phyloP scores from a whole-genome alignment of 2,329 filamentous ascomycete genomes.

The Botrytis elliptica region DNA sequence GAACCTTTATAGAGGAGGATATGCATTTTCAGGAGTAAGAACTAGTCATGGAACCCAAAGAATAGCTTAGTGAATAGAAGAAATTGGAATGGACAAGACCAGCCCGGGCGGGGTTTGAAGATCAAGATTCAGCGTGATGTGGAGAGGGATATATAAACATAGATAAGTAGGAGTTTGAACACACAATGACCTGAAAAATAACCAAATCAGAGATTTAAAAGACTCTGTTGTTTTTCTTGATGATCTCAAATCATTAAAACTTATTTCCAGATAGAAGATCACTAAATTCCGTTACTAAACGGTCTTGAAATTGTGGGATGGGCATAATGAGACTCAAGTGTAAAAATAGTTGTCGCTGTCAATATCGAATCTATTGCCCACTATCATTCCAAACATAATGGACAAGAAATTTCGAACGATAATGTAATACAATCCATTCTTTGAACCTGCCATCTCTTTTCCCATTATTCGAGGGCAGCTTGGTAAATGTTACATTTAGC shows the following conservation, averaged over 20 bases:
- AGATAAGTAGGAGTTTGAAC: neutral
- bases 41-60: neutral
- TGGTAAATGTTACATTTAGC: neutral
- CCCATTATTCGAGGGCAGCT: accelerated
- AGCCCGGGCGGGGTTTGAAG: neutral
- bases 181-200: neutral
- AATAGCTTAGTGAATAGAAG: neutral
- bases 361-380: accelerated
- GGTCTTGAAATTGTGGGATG: no score
- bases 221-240: no score
- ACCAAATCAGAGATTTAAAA: no score
- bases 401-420: no score
- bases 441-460: no score
- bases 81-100: neutral
- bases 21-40: neutral
- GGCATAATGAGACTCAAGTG: no score
- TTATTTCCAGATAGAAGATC: neutral
- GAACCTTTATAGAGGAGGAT: no score
- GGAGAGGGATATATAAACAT: neutral
- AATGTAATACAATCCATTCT: no score
- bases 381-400: accelerated
- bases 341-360: no score
- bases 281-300: no score
- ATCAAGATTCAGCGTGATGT: neutral
- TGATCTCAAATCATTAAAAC: neutral